These are phyloP conservation scores for Scutellaria baicalensis DNA, from an alignment of 257 asterid species.

Conservation along the genomic window DNA sequence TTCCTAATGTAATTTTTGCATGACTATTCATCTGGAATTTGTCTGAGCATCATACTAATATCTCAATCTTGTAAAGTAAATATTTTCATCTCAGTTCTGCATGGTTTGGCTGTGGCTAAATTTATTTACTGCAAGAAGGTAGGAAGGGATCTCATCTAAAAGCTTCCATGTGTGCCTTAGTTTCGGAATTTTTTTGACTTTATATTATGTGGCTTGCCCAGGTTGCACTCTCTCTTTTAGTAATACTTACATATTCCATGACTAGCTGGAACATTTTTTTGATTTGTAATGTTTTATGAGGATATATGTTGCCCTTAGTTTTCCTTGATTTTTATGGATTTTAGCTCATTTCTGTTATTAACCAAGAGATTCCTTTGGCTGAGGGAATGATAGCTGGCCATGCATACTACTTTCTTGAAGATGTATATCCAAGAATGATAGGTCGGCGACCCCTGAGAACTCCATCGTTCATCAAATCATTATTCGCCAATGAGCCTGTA, in stretches of 20 bases:
- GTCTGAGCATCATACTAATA: neutral
- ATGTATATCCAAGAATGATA: constrained; percentile 86
- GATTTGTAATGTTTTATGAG: neutral
- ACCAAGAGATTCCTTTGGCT: constrained; percentile 8
- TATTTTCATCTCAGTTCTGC: neutral
- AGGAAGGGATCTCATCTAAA: no score
- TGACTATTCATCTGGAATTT: neutral
- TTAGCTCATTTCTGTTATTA: neutral
- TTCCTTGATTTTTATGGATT: neutral
- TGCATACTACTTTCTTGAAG: constrained; percentile 93
- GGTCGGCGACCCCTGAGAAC: constrained; percentile 88
- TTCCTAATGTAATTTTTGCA: neutral
- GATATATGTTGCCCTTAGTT: neutral
- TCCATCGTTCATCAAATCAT: constrained; percentile 56
- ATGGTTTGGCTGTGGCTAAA: constrained; percentile 1
- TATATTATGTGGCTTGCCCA: neutral
- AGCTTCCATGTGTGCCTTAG: neutral
- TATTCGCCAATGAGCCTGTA: constrained; percentile 89
- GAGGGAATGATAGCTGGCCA: constrained; percentile 98
- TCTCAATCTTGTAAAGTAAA: neutral
- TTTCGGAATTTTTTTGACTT: neutral
- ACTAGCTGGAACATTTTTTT: neutral
- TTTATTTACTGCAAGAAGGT: no score
- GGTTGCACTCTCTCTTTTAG: neutral
- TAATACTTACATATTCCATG: neutral